Evolutionary conservation across 73 alveolate genomes (phyloP), one percentile per base, ranked within the genome.

Genomic region (Symbiodinium natans): DNA sequence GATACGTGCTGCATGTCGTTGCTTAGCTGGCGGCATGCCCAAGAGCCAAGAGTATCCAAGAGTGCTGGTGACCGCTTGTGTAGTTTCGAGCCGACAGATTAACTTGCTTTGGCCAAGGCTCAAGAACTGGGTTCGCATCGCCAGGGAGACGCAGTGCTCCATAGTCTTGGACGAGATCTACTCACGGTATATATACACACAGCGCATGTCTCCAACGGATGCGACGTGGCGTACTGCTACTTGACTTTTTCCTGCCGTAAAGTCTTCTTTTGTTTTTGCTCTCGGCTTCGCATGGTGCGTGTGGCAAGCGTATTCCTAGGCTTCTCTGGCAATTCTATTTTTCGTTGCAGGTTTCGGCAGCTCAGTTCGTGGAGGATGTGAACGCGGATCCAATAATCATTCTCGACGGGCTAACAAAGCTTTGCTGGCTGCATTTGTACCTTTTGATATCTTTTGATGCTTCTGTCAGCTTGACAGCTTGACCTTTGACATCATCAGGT

Each of bases 291-390:
- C n/a, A n/a, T n/a, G n/a, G n/a, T n/a, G n/a, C n/a, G n/a, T n/a
- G n/a, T n/a, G n/a, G n/a, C n/a, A n/a, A n/a, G n/a, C n/a, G n/a
- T n/a, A n/a, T n/a, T n/a, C n/a, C n/a, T n/a, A n/a, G n/a, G n/a
- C n/a, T n/a, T n/a, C n/a, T n/a, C n/a, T n/a, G n/a, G n/a, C n/a
- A n/a, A n/a, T n/a, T n/a, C n/a, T n/a, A n/a, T n/a, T n/a, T n/a
- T n/a, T n/a, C n/a, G n/a, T n/a, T n/a, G 27, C 43, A 59, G 97
- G 97, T 90, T 43, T 92, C 98, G 13, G 98, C 98, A 33, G 98
- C 98, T 2, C 90, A 80, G 68, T 92, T 92, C 46, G 98, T 92
- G 41, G 98, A 92, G 54, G 98, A 92, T 29, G 98, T 92, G 84
- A 80, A 92, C 41, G 41, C 52, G 42, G 98, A 92, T 48, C 98